Evolutionary conservation across 352 stramenopile genomes (phyloP).

Genomic region (Phytophthora sansomeana): DNA sequence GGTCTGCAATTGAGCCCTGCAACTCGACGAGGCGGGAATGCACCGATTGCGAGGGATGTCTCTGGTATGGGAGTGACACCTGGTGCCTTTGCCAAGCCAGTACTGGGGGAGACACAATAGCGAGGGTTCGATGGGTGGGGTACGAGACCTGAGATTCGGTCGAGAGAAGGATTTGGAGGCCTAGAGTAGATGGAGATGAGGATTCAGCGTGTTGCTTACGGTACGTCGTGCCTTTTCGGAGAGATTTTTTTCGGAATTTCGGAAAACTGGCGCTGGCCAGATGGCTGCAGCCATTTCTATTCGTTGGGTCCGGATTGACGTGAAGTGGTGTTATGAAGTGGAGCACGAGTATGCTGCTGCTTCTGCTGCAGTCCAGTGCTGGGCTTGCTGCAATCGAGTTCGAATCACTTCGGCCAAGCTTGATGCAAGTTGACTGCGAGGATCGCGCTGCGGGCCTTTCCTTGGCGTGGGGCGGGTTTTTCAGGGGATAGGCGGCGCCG

Average conservation of each 20-base stretch:
- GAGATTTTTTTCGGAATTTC: too few relatives aligned
- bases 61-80: conserved; percentile 31
- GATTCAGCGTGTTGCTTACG: background rate
- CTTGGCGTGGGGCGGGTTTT: background rate
- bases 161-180: too few relatives aligned
- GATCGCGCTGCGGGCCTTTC: too few relatives aligned
- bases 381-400: too few relatives aligned
- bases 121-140: background rate
- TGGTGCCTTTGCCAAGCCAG: conserved; percentile 1
- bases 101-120: conserved; percentile 11
- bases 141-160: conserved; percentile 1
- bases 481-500: conserved; percentile 14
- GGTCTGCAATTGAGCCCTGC: conserved; percentile 23
- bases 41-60: conserved; percentile 20
- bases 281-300: too few relatives aligned
- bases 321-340: conserved; percentile 22
- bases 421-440: too few relatives aligned
- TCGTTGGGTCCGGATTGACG: background rate
- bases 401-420: too few relatives aligned
- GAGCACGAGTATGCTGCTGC: too few relatives aligned
- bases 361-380: too few relatives aligned
- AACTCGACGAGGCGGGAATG: conserved; percentile 26
- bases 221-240: too few relatives aligned
- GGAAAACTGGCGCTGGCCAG: too few relatives aligned
- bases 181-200: too few relatives aligned